Percentiles rank a stretch among this genome's conserved stretches.
These are phyloP conservation scores for Cladochytrium tenue DNA, from an alignment of 371 early-diverging fungal genomes.

Conservation along the genomic window DNA sequence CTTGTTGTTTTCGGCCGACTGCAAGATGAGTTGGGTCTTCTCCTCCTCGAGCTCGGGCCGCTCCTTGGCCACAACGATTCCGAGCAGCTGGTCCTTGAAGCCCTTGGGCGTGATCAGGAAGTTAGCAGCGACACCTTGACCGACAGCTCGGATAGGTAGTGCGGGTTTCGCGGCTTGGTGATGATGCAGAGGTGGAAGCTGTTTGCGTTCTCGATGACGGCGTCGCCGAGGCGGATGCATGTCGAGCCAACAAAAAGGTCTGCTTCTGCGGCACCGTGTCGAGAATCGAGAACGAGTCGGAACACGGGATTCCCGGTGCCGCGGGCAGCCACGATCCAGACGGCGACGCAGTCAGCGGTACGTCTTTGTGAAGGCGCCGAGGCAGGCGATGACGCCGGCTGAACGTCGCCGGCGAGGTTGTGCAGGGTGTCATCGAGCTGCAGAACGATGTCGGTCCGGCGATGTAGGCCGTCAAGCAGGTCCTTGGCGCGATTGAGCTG, in stretches of 20 bases:
- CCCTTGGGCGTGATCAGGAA: conserved; percentile 65
- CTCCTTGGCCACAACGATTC: conserved; percentile 58
- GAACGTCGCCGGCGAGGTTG: conserved; percentile 58
- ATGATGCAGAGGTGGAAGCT: conserved; percentile 57
- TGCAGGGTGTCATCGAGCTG: conserved; percentile 43
- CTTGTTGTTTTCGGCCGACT: conserved; percentile 56
- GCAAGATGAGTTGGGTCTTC: conserved; percentile 55
- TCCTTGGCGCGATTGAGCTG: conserved; percentile 59
- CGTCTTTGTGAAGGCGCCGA: conserved; percentile 55
- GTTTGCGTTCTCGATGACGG: conserved; percentile 56
- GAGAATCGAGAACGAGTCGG: conserved; percentile 47
- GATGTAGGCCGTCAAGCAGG: conserved; percentile 53
- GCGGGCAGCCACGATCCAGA: conserved; percentile 35
- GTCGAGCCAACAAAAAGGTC: conserved; percentile 56
- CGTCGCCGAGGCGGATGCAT: conserved; percentile 56
- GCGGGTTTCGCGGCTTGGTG: conserved; percentile 59
- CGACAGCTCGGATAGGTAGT: conserved; percentile 55
- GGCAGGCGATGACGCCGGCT: conserved; percentile 55
- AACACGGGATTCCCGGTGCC: conserved; percentile 43
- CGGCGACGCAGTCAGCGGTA: conserved; percentile 44
- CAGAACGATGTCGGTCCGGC: conserved; percentile 57
- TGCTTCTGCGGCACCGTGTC: conserved; percentile 55
- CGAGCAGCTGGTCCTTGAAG: conserved; percentile 60
- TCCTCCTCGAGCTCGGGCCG: conserved; percentile 62
- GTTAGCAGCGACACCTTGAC: conserved; percentile 62